Evolutionary conservation across 73 alveolate genomes (phyloP).

Genomic region (Tetrahymena elliotti): DNA sequence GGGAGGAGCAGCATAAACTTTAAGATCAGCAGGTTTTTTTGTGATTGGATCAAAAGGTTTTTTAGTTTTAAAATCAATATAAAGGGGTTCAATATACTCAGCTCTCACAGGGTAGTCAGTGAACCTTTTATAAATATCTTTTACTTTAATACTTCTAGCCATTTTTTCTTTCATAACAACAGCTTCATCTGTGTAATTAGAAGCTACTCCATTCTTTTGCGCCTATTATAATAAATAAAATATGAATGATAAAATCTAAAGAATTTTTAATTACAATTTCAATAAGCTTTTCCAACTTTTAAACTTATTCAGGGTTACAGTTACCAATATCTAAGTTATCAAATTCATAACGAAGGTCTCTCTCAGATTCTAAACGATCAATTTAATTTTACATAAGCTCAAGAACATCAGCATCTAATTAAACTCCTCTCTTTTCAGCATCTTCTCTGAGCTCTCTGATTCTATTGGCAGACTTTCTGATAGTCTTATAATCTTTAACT

Average conservation of each 20-base stretch:
- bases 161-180: slow-evolving; percentile 63
- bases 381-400: slow-evolving; percentile 51
- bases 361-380: slow-evolving; percentile 65
- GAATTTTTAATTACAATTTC: slow-evolving; percentile 13
- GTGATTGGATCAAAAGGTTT: slow-evolving; percentile 47
- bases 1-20: not conserved
- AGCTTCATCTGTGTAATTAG: slow-evolving; percentile 59
- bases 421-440: slow-evolving; percentile 54
- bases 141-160: slow-evolving; percentile 75
- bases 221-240: slow-evolving; percentile 19
- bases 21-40: slow-evolving; percentile 17
- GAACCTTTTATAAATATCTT: slow-evolving; percentile 73
- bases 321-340: slow-evolving; percentile 48
- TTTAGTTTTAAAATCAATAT: slow-evolving; percentile 44
- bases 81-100: slow-evolving; percentile 51
- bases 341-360: slow-evolving; percentile 65
- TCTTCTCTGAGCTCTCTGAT: slow-evolving; percentile 51
- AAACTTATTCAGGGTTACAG: slow-evolving; percentile 52
- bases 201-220: slow-evolving; percentile 60
- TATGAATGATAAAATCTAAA: not conserved
- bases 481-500: slow-evolving; percentile 63
- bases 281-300: slow-evolving; percentile 32
- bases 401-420: slow-evolving; percentile 45
- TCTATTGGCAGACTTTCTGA: slow-evolving; percentile 52
- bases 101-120: slow-evolving; percentile 88